Conservation (phyloP, 1,284 basidiomycete genomes). For the Cutaneotrichosporon cavernicola region DNA sequence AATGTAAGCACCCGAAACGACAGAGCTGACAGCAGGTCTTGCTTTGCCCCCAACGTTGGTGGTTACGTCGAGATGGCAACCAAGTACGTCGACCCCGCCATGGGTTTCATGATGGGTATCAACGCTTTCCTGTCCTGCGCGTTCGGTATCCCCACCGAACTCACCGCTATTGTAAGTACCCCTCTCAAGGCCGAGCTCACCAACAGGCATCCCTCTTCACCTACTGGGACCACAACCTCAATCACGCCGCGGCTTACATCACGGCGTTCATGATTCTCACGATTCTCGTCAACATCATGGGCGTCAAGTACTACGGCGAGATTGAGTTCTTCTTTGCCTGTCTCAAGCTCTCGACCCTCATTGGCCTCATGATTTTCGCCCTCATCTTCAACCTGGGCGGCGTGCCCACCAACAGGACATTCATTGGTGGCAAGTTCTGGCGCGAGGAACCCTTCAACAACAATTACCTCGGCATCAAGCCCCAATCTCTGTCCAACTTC, state of each 20-base stretch:
- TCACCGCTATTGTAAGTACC: conserved; percentile 61
- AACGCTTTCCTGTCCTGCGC: conserved; percentile 66
- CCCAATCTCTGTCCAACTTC: conserved; percentile 49
- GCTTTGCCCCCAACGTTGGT: conserved; percentile 28
- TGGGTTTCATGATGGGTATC: conserved; percentile 55
- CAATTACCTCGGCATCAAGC: conserved; percentile 29
- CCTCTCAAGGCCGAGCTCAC: background rate
- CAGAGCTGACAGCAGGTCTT: conserved; percentile 11
- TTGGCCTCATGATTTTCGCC: conserved; percentile 59
- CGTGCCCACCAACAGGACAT: conserved; percentile 59
- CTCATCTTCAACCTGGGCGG: conserved; percentile 71
- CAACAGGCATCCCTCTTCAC: conserved; percentile 62
- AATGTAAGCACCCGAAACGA: conserved; percentile 9
- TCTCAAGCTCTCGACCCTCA: conserved; percentile 69
- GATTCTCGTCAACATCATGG: conserved; percentile 19
- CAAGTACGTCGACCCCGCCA: conserved; percentile 60
- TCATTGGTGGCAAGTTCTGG: conserved; percentile 60
- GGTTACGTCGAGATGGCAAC: conserved; percentile 30
- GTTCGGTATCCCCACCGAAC: conserved; percentile 58
- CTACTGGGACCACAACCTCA: conserved; percentile 65
- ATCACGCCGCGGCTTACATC: conserved; percentile 23
- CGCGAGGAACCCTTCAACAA: conserved; percentile 58
- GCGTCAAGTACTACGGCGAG: conserved; percentile 42
- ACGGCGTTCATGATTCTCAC: conserved; percentile 20
- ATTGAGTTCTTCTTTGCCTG: conserved; percentile 56